Evolutionary conservation across 106 monocot genomes (phyloP).

Genomic region (Hemerocallis citrina): DNA sequence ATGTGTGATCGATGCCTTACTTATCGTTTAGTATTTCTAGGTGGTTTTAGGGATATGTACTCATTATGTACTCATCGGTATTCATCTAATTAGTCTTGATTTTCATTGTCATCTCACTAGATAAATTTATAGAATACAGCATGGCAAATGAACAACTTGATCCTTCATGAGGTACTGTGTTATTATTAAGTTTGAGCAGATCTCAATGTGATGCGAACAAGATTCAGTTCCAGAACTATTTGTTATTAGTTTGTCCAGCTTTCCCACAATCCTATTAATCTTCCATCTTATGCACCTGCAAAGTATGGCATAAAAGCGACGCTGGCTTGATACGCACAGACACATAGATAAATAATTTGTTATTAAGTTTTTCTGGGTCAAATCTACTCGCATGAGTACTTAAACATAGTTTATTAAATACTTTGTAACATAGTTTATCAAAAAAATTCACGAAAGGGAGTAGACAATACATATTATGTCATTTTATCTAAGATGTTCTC

Average conservation of each 20-base stretch:
- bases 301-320: neutral
- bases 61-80: neutral
- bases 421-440: too few relatives aligned
- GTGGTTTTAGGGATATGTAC: too few relatives aligned
- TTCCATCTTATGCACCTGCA: neutral
- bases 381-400: too few relatives aligned
- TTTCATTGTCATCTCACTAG: neutral
- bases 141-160: neutral
- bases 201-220: neutral
- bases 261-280: neutral
- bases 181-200: neutral
- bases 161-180: neutral
- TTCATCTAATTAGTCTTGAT: neutral
- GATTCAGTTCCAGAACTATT: neutral
- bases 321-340: too few relatives aligned
- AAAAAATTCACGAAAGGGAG: too few relatives aligned
- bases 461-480: too few relatives aligned
- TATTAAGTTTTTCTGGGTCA: too few relatives aligned
- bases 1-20: neutral
- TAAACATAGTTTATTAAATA: too few relatives aligned
- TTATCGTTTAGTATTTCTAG: neutral
- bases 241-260: neutral
- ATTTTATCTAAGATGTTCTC: too few relatives aligned
- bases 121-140: neutral
- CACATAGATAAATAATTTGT: too few relatives aligned